phyloP scores from a whole-genome alignment of 768 basidiomycete genomes.

The Collybia sp. region DNA sequence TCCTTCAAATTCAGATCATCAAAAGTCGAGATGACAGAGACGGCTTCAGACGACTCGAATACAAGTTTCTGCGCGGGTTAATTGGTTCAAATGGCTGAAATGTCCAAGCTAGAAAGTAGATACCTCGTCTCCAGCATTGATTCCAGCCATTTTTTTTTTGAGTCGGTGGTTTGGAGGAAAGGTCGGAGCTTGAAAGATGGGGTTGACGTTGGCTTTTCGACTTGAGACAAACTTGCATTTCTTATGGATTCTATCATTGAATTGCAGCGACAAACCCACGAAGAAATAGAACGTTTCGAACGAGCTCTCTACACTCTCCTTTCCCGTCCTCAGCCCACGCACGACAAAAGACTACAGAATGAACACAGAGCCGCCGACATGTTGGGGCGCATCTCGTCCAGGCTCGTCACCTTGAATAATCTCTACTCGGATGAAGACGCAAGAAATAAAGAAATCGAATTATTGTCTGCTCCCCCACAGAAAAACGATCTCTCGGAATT shows the following conservation, averaged over 20 bases:
- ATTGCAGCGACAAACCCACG: slow-evolving; percentile 91
- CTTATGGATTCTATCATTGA: slow-evolving; percentile 92
- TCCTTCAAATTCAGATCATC: slow-evolving; percentile 91
- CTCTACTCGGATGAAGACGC: slow-evolving; percentile 77
- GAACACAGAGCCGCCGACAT: slow-evolving; percentile 90
- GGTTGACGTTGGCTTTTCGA: slow-evolving; percentile 11
- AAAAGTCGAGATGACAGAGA: slow-evolving; percentile 85
- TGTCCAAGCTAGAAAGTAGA: slow-evolving; percentile 15
- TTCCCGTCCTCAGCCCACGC: slow-evolving; percentile 56
- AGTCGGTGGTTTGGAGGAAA: slow-evolving; percentile 32
- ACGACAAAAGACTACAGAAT: slow-evolving; percentile 63
- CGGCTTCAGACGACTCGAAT: slow-evolving; percentile 91
- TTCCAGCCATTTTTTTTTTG: slow-evolving; percentile 74
- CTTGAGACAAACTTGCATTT: slow-evolving; percentile 6
- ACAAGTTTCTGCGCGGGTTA: slow-evolving; percentile 69
- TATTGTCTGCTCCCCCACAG: slow-evolving; percentile 52
- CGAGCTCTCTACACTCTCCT: slow-evolving; percentile 81
- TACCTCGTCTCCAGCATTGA: slow-evolving; percentile 85
- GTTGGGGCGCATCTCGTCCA: slow-evolving; percentile 76
- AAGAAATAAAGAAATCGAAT: slow-evolving; percentile 61
- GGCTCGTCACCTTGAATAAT: slow-evolving; percentile 58
- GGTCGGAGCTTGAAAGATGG: slow-evolving; percentile 54
- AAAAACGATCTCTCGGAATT: slow-evolving; percentile 86
- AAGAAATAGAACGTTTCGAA: slow-evolving; percentile 92
- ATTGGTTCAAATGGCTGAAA: slow-evolving; percentile 4